phyloP scores from a whole-genome alignment of 2,329 filamentous ascomycete species.

The Neurospora sp. region DNA sequence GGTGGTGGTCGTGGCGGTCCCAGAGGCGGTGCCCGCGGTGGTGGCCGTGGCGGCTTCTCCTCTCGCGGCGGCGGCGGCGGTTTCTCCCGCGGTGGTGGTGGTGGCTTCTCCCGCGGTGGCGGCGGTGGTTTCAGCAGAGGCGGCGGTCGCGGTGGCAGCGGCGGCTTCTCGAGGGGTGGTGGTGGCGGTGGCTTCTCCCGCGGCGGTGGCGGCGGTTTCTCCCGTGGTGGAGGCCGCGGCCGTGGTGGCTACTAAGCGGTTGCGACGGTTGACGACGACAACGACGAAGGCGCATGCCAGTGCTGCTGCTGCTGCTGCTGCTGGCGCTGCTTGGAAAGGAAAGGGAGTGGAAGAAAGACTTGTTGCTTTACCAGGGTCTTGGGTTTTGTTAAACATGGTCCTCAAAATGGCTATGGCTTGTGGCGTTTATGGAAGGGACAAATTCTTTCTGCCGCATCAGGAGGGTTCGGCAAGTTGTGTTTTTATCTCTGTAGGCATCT shows the following conservation, averaged over 20 bases:
- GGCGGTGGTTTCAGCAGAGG: no score
- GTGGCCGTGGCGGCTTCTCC: slow-evolving; percentile 21
- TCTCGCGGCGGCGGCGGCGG: slow-evolving; percentile 2
- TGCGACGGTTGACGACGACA: neutral
- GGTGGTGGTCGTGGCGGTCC: slow-evolving; percentile 34
- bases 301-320: neutral
- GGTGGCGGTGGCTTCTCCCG: neutral
- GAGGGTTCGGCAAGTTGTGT: neutral
- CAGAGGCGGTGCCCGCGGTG: slow-evolving; percentile 23
- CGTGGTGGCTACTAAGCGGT: neutral
- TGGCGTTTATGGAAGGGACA: neutral
- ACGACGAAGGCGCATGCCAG: neutral
- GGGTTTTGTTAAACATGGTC: neutral
- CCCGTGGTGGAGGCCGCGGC: neutral
- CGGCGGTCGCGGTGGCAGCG: neutral
- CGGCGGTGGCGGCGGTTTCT: slow-evolving; percentile 2
- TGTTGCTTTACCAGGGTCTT: neutral
- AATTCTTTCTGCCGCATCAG: neutral
- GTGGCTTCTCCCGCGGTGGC: slow-evolving; percentile 9
- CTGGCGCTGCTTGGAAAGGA: neutral
- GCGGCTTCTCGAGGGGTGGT: slow-evolving; percentile 3
- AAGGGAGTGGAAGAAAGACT: neutral
- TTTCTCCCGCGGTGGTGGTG: slow-evolving; percentile 20
- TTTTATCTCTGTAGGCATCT: neutral
- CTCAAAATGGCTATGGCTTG: neutral